Evolutionary conservation across 2,329 filamentous ascomycete species (phyloP), one percentile per base, ranked within the genome.

Genomic region (Amauroascus niger): DNA sequence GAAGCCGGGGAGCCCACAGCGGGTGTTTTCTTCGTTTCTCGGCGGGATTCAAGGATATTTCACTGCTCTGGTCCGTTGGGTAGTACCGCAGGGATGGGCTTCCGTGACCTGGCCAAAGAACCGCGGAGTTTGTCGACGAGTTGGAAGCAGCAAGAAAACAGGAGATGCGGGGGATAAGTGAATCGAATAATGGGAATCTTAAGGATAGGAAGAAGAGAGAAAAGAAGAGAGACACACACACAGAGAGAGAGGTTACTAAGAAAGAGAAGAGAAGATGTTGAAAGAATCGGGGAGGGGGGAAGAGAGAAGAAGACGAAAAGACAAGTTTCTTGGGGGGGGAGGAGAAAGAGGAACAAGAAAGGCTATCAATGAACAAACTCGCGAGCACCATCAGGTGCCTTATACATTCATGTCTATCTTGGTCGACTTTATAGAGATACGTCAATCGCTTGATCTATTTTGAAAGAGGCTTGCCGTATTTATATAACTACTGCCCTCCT

Each of bases 121-220:
- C 18, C 33, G 46, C 30, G 33, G 33, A 39, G 46, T 28, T 16
- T 20, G 18, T 16, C 14, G 7, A 37, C 9, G 9, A 18, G 14
- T n/a, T n/a, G 11, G 26, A 48, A n/a, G 14, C 22, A 33, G 32
- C 28, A 39, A n/a, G 39, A 35, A 11, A 55, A 43, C n/a, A 41
- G n/a, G 16, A 46, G 14, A 55, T 43, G 30, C 13, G 44, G 16
- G 43, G 18, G 47, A 47, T 51, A 30, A 49, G 41, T 49, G 6
- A 22, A 40, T 49, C 43, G 41, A 48, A 9, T 9, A 30, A 40
- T 18, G 26, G 28, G 18, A 35, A 35, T 24, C n/a, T 47, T 53
- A 53, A 46, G 20, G 43, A 46, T 37, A 47, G 40, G 40, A 35
- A 44, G 37, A 37, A 33, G 30, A 18, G 40, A 18, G 48, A 32